Evolutionary conservation across 805 yeast genomes (phyloP).

Genomic region (Candida khao-thaluensis): DNA sequence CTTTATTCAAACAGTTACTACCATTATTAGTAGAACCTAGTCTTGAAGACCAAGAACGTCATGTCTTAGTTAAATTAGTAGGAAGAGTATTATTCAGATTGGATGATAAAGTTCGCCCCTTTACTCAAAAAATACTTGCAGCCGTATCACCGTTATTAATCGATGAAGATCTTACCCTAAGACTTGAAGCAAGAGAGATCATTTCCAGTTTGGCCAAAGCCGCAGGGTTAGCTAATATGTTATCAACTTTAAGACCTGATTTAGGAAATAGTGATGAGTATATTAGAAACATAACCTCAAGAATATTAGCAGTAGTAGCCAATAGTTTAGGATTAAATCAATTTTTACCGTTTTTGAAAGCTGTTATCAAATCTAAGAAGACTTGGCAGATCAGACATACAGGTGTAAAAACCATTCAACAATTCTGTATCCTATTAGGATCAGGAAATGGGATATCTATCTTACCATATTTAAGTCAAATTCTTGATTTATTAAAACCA

Average conservation of each 20-base stretch:
- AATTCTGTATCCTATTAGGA: slow-evolving; percentile 66
- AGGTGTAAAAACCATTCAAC: slow-evolving; percentile 75
- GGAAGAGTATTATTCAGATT: slow-evolving; percentile 67
- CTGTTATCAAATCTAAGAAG: slow-evolving; percentile 73
- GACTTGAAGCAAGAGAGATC: slow-evolving; percentile 78
- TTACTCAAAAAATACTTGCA: slow-evolving; percentile 64
- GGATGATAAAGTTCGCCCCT: slow-evolving; percentile 67
- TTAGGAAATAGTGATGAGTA: slow-evolving; percentile 81
- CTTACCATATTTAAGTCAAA: slow-evolving; percentile 65
- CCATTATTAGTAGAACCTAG: slow-evolving; percentile 73
- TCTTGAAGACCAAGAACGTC: slow-evolving; percentile 80
- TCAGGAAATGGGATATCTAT: slow-evolving; percentile 52
- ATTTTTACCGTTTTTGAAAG: slow-evolving; percentile 75
- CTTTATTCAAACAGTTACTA: slow-evolving; percentile 66
- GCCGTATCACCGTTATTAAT: slow-evolving; percentile 78
- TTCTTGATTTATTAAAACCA: slow-evolving; percentile 60
- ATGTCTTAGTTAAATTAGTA: slow-evolving; percentile 71
- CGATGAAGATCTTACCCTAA: slow-evolving; percentile 73
- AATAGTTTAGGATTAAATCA: slow-evolving; percentile 71
- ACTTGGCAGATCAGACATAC: slow-evolving; percentile 84
- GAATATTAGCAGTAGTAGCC: slow-evolving; percentile 82
- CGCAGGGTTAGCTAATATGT: slow-evolving; percentile 78
- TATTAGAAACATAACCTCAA: slow-evolving; percentile 70
- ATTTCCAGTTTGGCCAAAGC: slow-evolving; percentile 73
- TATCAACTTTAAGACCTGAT: slow-evolving; percentile 77